These are phyloP conservation scores for Rachicladosporium sp. DNA, from an alignment of 2,329 filamentous ascomycete species.

Conservation along the genomic window DNA sequence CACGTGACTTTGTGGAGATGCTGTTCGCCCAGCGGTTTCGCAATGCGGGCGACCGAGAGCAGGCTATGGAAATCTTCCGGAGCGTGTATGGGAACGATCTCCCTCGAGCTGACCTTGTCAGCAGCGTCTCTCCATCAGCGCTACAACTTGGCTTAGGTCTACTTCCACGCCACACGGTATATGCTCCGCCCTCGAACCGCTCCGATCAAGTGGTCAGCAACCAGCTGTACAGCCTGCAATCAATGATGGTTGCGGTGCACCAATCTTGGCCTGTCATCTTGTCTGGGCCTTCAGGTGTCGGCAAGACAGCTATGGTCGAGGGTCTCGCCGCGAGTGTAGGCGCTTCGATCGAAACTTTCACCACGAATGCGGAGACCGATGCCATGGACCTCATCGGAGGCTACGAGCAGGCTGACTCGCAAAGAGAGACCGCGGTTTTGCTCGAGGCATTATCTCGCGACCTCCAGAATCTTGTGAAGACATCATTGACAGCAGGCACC, in stretches of 20 bases:
- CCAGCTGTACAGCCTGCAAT: slow-evolving; percentile 68
- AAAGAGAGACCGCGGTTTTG: slow-evolving; percentile 33
- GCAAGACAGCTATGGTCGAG: slow-evolving; percentile 71
- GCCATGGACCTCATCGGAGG: slow-evolving; percentile 95
- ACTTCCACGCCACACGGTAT: slow-evolving; percentile 43
- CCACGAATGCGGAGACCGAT: slow-evolving; percentile 89
- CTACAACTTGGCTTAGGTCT: slow-evolving; percentile 72
- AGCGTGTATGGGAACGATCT: slow-evolving; percentile 44
- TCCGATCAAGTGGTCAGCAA: slow-evolving; percentile 18
- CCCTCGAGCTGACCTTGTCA: slow-evolving; percentile 47
- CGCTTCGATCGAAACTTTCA: slow-evolving; percentile 64
- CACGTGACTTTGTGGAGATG: slow-evolving; percentile 66
- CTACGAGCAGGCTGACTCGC: slow-evolving; percentile 84
- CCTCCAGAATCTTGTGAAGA: slow-evolving; percentile 5
- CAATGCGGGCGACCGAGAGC: slow-evolving; percentile 51
- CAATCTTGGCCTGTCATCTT: slow-evolving; percentile 82
- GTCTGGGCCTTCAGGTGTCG: slow-evolving; percentile 71
- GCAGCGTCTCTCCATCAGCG: slow-evolving; percentile 52
- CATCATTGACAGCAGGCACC: not conserved
- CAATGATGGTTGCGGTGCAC: slow-evolving; percentile 73
- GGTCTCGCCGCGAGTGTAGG: slow-evolving; percentile 72
- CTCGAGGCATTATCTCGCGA: slow-evolving; percentile 9
- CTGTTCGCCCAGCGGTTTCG: slow-evolving; percentile 85
- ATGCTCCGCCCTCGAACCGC: slow-evolving; percentile 1
- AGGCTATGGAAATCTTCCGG: slow-evolving; percentile 55